Evolutionary conservation across 1,284 basidiomycete genomes (phyloP).

Genomic region (Cutaneotrichosporon sp.): DNA sequence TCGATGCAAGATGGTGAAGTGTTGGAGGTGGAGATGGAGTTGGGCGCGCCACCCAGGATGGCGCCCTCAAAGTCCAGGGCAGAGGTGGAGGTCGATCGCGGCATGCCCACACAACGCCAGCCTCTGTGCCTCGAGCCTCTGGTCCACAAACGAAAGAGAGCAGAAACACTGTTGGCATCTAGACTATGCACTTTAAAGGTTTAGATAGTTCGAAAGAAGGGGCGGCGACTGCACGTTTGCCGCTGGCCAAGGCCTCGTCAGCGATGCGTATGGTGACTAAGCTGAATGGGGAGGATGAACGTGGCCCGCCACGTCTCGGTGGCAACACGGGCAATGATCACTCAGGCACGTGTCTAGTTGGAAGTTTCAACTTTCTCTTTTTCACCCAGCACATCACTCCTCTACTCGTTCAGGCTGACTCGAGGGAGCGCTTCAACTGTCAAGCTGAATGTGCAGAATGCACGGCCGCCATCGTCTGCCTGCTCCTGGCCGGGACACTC

Average conservation of each 20-base stretch:
- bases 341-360: background rate
- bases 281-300: background rate
- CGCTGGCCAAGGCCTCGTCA: background rate
- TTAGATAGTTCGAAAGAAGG: background rate
- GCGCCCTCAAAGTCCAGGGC: background rate
- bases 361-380: no score
- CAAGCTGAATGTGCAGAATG: no score
- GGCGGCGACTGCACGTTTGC: background rate
- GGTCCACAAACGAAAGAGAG: background rate
- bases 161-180: background rate
- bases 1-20: background rate
- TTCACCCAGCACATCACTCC: no score
- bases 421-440: no score
- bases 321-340: background rate
- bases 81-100: background rate
- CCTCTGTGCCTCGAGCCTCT: background rate
- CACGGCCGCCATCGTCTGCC: no score
- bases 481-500: no score
- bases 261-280: background rate
- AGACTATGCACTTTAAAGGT: background rate
- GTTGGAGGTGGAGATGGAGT: background rate
- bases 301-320: background rate
- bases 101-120: background rate
- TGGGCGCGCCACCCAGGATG: background rate
- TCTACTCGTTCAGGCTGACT: no score